Base-by-base conservation (phyloP, 2,329 filamentous ascomycete species). In the Calonectria honghensis region DNA sequence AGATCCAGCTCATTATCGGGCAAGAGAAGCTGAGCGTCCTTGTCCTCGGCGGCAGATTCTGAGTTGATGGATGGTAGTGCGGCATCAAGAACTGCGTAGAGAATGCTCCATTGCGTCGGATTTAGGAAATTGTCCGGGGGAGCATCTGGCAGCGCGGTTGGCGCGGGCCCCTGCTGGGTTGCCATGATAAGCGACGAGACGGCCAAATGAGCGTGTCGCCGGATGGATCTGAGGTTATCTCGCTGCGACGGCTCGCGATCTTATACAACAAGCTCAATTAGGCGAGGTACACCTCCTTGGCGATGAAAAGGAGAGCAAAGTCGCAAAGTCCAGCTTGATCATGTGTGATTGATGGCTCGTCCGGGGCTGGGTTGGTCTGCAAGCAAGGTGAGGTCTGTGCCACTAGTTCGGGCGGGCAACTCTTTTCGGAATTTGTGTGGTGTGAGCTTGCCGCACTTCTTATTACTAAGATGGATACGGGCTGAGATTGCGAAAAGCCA, bases 51-150 rank as follows among this genome's bases (percentile, higher is more conserved):
- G 27, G 82, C 78, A 24, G 86, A 84, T 18, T 86, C 84, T 18
- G 86, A 81, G 27, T 86, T 87, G 75, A 94, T 87, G 27, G 92
- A 89, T 3, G 93, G 92, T 39, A 95, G 84, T 24, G 91, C 83
- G n/a, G 89, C 90, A 76, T 93, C 91, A 51, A 92, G 82, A 9
- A 93, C 83, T 3, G 90, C 86, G 77, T 89, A 86, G 52, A 92
- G 80, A 2, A 89, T 88, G 50, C 85, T 82, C 91, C 91, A 93
- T 84, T 91, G 89, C 24, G 84, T 82, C 64, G 86, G 83, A 51
- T 82, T 85, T 79, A 90, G 88, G 79, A 87, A 88, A 74, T 83
- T 79, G 52, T 70, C 54, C 41, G 80, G 50, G 35, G 84, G 84
- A 59, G 73, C 69, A 4, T 78, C 73, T 11, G 83, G 83, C 59